Conservation (phyloP, 768 basidiomycete species). For the Hericium coralloides region DNA sequence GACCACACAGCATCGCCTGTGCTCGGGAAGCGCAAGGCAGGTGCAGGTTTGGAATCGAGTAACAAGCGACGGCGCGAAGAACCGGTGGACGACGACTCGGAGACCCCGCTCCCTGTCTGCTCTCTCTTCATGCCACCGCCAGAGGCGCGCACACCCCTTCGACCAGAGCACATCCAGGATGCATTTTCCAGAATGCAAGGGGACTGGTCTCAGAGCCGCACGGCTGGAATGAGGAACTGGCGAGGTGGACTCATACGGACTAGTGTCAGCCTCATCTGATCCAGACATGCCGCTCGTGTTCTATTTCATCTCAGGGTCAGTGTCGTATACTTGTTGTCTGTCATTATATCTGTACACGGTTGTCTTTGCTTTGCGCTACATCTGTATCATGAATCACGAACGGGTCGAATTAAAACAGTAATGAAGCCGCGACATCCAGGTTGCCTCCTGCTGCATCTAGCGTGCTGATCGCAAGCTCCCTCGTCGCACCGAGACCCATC, state of each 20-base stretch:
- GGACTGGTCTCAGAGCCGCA: slow-evolving; percentile 72
- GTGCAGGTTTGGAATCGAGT: slow-evolving; percentile 20
- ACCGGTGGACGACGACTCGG: slow-evolving; percentile 43
- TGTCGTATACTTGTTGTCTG: slow-evolving; percentile 11
- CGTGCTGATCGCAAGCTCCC: slow-evolving; percentile 69
- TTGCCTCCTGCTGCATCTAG: slow-evolving; percentile 80
- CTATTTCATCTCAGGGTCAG: slow-evolving; percentile 14
- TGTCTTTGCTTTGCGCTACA: neutral
- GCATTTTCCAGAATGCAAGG: slow-evolving; percentile 87
- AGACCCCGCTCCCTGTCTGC: slow-evolving; percentile 57
- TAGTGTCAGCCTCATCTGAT: slow-evolving; percentile 67
- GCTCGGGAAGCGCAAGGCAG: slow-evolving; percentile 62
- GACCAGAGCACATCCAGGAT: slow-evolving; percentile 84
- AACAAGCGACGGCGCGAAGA: slow-evolving; percentile 49
- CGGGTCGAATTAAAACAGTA: slow-evolving; percentile 54
- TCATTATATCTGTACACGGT: slow-evolving; percentile 18
- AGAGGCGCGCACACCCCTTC: slow-evolving; percentile 68
- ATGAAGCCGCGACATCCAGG: slow-evolving; percentile 78
- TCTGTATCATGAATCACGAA: neutral
- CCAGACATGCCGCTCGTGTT: slow-evolving; percentile 9
- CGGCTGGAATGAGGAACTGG: slow-evolving; percentile 86
- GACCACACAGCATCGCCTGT: slow-evolving; percentile 53
- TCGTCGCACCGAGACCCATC: slow-evolving; percentile 67
- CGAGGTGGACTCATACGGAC: slow-evolving; percentile 77
- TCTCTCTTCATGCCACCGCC: slow-evolving; percentile 76